A percentile compares a stretch with the other conserved stretches of the same genome.
Evolutionary conservation across 78 protist species (phyloP).

Genomic region (Andalucia godoyi): DNA sequence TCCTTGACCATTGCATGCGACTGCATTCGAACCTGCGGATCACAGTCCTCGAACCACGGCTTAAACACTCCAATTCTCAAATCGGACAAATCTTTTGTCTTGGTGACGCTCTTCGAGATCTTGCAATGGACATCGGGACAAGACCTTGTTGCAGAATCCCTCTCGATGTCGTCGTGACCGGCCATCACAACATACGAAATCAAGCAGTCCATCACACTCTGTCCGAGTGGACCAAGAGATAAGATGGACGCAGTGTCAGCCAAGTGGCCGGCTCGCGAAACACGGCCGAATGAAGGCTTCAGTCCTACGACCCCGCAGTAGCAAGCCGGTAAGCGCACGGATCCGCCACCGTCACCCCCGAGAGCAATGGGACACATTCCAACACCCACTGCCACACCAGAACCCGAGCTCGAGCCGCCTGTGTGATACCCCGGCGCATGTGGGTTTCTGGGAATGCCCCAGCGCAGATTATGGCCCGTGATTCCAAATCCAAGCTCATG

Average conservation of each 20-base stretch:
- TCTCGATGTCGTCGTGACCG: slow-evolving; percentile 15
- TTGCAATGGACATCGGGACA: too few relatives aligned
- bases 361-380: slow-evolving; percentile 30
- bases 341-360: slow-evolving; percentile 49
- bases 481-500: background rate
- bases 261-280: slow-evolving; percentile 1
- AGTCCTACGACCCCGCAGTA: slow-evolving; percentile 46
- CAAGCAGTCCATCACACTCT: slow-evolving; percentile 20
- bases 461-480: slow-evolving; percentile 35
- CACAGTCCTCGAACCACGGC: slow-evolving; percentile 21
- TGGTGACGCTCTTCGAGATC: slow-evolving; percentile 2
- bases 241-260: slow-evolving; percentile 31
- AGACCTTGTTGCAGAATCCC: background rate
- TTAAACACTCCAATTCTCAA: slow-evolving; percentile 19
- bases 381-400: slow-evolving; percentile 27
- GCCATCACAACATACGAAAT: slow-evolving; percentile 28
- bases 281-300: slow-evolving; percentile 35
- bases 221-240: slow-evolving; percentile 49
- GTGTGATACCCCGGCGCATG: slow-evolving; percentile 24
- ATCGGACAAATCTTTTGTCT: slow-evolving; percentile 10
- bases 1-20: background rate
- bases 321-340: slow-evolving; percentile 46
- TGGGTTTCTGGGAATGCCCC: slow-evolving; percentile 50
- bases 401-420: slow-evolving; percentile 53
- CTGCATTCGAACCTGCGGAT: background rate